These are phyloP conservation scores for Takakia lepidozioides DNA, from an alignment of 225 moss, liverwort and hornwort genomes.

Conservation along the genomic window DNA sequence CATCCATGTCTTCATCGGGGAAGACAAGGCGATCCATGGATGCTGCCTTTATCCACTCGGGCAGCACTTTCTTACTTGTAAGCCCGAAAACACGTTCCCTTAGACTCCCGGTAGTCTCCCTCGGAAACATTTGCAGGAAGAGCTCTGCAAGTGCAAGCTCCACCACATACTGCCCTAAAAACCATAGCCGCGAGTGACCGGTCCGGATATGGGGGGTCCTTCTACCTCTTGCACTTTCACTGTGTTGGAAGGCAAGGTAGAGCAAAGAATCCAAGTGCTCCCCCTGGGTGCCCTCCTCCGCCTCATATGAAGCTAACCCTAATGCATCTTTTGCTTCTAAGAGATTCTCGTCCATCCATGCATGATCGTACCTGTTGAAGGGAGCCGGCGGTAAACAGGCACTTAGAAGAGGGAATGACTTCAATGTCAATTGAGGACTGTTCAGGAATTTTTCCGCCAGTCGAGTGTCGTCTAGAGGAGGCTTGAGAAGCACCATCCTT, in stretches of 20 bases:
- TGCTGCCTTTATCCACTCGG: constrained; percentile 51
- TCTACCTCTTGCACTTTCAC: constrained; percentile 38
- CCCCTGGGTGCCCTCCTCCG: constrained; percentile 40
- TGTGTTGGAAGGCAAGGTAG: constrained; percentile 79
- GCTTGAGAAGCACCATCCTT: constrained; percentile 61
- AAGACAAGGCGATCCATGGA: constrained; percentile 69
- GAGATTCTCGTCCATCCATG: constrained; percentile 77
- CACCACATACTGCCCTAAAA: constrained; percentile 80
- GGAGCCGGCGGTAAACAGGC: constrained; percentile 63
- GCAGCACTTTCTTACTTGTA: constrained; percentile 61
- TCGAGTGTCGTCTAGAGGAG: constrained; percentile 70
- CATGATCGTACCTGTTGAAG: constrained; percentile 34
- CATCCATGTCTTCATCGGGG: constrained; percentile 47
- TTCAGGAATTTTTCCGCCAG: constrained; percentile 74
- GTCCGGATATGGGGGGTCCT: constrained; percentile 58
- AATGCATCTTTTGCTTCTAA: constrained; percentile 71
- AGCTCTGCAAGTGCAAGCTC: constrained; percentile 79
- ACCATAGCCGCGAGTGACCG: constrained; percentile 71
- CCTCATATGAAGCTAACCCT: constrained; percentile 49
- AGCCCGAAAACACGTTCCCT: constrained; percentile 75
- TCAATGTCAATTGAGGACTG: constrained; percentile 70
- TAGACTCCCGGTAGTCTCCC: constrained; percentile 54
- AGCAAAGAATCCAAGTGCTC: constrained; percentile 73
- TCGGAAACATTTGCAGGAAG: constrained; percentile 78
- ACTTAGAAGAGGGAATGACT: constrained; percentile 62